phyloP scores from a whole-genome alignment of 2,329 filamentous ascomycete genomes.

The Arthrobotrys musiformis region DNA sequence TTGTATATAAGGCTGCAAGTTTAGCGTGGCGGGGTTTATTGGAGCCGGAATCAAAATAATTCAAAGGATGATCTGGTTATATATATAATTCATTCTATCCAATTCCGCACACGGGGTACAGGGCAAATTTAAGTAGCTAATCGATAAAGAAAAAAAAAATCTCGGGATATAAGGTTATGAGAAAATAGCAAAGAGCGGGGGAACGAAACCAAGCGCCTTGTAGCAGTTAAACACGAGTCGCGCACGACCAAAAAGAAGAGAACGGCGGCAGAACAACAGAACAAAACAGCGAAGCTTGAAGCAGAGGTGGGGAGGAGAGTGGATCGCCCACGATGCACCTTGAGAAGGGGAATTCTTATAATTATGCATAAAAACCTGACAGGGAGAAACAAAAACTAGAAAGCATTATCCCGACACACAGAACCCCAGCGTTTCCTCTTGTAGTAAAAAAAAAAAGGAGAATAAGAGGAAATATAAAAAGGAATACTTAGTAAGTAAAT shows the following conservation, averaged over 20 bases:
- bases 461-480: background rate
- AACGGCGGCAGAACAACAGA: background rate
- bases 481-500: background rate
- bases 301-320: background rate
- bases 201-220: constrained; percentile 40
- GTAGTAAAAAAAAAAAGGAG: constrained; percentile 1
- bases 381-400: constrained; percentile 7
- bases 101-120: background rate
- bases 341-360: constrained; percentile 1
- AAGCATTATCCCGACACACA: constrained; percentile 30
- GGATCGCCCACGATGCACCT: constrained; percentile 26
- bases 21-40: no score
- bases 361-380: constrained; percentile 15
- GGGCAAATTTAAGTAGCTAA: background rate
- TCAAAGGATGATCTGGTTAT: no score
- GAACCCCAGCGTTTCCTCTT: constrained; percentile 13
- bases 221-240: background rate
- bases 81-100: no score
- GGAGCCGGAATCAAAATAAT: no score
- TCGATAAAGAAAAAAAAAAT: constrained; percentile 14
- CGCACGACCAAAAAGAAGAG: background rate
- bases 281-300: no score
- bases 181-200: background rate
- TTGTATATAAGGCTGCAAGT: no score
- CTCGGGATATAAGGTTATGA: background rate